phyloP scores from a whole-genome alignment of 768 basidiomycete genomes.

The Boletales sp. region DNA sequence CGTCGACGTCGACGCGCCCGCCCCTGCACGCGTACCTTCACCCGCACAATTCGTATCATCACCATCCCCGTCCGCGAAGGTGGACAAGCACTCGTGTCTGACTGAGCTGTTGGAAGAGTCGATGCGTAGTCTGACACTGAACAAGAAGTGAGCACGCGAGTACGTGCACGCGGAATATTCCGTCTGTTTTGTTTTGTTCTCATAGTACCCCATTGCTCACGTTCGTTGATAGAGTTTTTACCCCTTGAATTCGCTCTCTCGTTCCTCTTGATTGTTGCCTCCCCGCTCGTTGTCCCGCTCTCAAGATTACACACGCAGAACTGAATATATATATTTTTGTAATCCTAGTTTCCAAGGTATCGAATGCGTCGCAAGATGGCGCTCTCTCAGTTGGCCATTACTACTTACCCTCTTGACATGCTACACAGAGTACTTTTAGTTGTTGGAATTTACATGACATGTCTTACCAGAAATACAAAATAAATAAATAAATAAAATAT shows the following conservation, averaged over 20 bases:
- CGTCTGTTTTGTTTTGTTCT: background rate
- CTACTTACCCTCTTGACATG: constrained; percentile 12
- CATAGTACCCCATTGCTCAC: background rate
- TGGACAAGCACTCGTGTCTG: constrained; percentile 16
- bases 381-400: background rate
- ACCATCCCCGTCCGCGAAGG: constrained; percentile 9
- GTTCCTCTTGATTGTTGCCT: constrained; percentile 1
- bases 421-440: constrained; percentile 11
- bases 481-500: background rate
- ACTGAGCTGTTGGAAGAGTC: constrained; percentile 60
- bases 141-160: constrained; percentile 42
- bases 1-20: constrained; percentile 62
- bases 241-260: constrained; percentile 1
- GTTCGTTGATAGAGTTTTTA: constrained; percentile 7
- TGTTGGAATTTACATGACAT: constrained; percentile 16
- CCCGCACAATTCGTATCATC: constrained; percentile 1
- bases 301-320: constrained; percentile 1
- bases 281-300: constrained; percentile 17
- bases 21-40: background rate
- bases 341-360: background rate
- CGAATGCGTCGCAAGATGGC: constrained; percentile 2
- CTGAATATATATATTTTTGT: constrained; percentile 12
- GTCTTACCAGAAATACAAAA: constrained; percentile 3
- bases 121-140: constrained; percentile 61
- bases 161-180: too few relatives aligned